A percentile compares a stretch with the other conserved stretches of the same genome.
These are phyloP conservation scores for Zygoascus meyerae DNA, from an alignment of 1,139 yeast genomes.

Conservation along the genomic window DNA sequence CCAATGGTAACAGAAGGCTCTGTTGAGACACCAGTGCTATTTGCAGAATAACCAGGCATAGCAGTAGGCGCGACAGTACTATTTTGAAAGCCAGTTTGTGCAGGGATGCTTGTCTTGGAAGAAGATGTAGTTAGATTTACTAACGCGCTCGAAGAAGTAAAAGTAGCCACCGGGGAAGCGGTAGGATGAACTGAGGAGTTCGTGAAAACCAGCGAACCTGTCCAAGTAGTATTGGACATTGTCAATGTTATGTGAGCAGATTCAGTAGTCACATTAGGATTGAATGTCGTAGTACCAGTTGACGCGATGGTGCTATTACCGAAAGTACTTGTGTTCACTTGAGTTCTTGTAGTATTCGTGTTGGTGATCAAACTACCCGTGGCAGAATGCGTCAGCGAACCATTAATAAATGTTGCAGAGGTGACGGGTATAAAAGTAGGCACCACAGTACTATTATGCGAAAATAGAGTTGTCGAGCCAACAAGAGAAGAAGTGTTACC, in stretches of 20 bases:
- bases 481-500: not conserved
- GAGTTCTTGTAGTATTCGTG: constrained; percentile 2
- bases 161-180: not conserved
- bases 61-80: no score
- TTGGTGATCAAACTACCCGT: not conserved
- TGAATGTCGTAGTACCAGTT: constrained; percentile 4
- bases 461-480: not conserved
- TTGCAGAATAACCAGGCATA: no score
- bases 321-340: not conserved
- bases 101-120: not conserved
- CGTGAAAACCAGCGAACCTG: constrained; percentile 1
- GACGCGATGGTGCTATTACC: not conserved
- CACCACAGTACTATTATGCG: no score
- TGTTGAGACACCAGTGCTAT: no score
- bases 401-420: no score
- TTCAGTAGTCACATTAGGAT: constrained; percentile 1
- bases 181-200: constrained; percentile 9
- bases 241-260: not conserved
- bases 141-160: not conserved
- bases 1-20: no score
- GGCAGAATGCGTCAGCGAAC: not conserved
- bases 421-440: no score
- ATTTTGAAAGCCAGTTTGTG: not conserved
- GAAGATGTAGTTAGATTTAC: not conserved
- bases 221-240: not conserved